Evolutionary conservation across 2,329 filamentous ascomycete species (phyloP), one percentile per base, ranked within the genome.

Genomic region (Hymenotorrendiella dingleyae): DNA sequence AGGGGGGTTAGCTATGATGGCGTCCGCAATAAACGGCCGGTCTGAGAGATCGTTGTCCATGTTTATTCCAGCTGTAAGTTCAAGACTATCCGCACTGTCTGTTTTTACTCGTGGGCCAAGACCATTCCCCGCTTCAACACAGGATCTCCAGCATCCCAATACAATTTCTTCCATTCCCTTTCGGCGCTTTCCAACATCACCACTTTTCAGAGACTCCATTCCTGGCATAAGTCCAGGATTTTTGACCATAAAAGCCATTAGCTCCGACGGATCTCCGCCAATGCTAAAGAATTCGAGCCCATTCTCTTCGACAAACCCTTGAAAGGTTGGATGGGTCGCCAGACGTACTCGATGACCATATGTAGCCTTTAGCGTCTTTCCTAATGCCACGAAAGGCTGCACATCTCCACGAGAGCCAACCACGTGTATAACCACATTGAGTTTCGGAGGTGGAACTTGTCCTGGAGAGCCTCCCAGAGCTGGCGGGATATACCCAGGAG

Each of bases 231-330:
- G 68, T 0, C 87, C 86, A 0, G 88, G 86, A 53, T 93, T 85
- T 63, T 90, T 90, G 34, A 93, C 87, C 87, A 94, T 94, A 56
- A 91, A 94, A 3, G 87, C 86, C 84, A 88, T 89, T 32, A 88
- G 68, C 55, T 85, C 76, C 1, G 80, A 74, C 1, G 84, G 84
- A 58, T 89, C 82, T 3, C 84, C 84, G n/a, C 84, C 83, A 39
- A 88, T 84, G 48, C 67, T 76, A 62, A 84, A 88, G 62, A 88
- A 90, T 55, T 89, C 85, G 11, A 90, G 71, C 0, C 73, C 82
- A 58, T 81, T 80, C 40, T 84, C 76, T 46, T 80, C 73, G 3
- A 89, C 79, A 52, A 88, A 86, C 1, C 68, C 62, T 51, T 78
- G 71, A 54, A 90, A 90, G 2, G 72, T 78, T 3, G 74, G 64